Evolutionary conservation across 345 rosid genomes (phyloP).

Genomic region (Gossypium arboreum): DNA sequence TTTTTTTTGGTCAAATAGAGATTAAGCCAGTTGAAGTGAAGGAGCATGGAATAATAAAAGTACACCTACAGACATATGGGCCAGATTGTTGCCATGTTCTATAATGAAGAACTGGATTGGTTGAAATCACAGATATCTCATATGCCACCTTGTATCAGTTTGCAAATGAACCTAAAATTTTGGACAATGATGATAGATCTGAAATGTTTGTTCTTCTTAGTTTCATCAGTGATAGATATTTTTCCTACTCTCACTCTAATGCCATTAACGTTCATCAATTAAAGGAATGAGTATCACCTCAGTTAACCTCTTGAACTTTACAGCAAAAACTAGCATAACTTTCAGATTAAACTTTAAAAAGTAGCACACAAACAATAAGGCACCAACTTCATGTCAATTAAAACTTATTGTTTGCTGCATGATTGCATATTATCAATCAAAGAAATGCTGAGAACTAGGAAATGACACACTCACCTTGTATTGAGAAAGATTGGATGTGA

Average conservation of each 20-base stretch:
- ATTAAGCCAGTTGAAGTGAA: neutral
- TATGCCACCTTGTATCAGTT: neutral
- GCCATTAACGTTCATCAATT: neutral
- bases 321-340: neutral
- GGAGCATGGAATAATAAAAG: neutral
- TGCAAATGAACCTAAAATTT: neutral
- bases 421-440: conserved; percentile 1
- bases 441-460: conserved; percentile 9
- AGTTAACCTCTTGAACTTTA: neutral
- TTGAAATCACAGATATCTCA: neutral
- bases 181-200: neutral
- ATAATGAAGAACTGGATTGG: neutral
- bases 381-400: neutral
- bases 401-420: neutral
- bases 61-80: neutral
- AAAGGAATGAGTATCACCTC: neutral
- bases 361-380: neutral
- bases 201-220: neutral
- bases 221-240: neutral
- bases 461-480: conserved; percentile 49
- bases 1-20: neutral
- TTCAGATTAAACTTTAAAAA: neutral
- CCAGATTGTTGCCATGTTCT: neutral
- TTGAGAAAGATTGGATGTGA: conserved; percentile 64
- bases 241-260: neutral